Conservation (phyloP, 2,329 filamentous ascomycete genomes). For the Fusarium mexicanum region DNA sequence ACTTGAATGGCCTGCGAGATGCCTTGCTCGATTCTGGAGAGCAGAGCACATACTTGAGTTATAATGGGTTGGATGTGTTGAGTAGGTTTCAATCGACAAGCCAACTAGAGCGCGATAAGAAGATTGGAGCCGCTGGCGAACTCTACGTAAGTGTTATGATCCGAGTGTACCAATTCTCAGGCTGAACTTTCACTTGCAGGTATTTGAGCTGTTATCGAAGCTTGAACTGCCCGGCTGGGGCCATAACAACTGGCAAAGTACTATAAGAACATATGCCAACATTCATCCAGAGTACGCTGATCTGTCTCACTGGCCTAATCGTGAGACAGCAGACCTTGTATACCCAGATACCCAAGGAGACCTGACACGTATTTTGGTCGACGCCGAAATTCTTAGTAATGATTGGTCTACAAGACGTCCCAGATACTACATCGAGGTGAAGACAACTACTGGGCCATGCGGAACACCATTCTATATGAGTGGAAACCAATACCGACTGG, state of each 20-base stretch:
- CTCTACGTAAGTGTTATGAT: conserved; percentile 29
- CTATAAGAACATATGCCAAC: conserved; percentile 8
- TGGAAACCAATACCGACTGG: background rate
- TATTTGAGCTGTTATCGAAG: conserved; percentile 30
- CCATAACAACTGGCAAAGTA: conserved; percentile 28
- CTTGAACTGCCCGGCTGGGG: conserved; percentile 17
- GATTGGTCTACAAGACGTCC: conserved; percentile 40
- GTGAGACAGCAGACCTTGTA: conserved; percentile 26
- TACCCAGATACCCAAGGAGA: conserved; percentile 17
- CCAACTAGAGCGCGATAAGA: conserved; percentile 37
- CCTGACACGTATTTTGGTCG: conserved; percentile 21
- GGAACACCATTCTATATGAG: conserved; percentile 7
- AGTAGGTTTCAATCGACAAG: conserved; percentile 20
- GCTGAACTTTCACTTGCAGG: background rate
- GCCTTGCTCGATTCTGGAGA: background rate
- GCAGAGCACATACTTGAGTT: background rate
- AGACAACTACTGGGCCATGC: conserved; percentile 54
- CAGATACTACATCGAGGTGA: conserved; percentile 61
- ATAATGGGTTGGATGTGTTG: conserved; percentile 27
- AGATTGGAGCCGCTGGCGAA: conserved; percentile 39
- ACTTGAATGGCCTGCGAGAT: conserved; percentile 12
- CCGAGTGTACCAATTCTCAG: no score
- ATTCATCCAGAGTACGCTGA: conserved; percentile 13
- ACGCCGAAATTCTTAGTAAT: conserved; percentile 11
- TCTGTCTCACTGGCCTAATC: conserved; percentile 1